A percentile compares a stretch with the other conserved stretches of the same genome.
These are phyloP conservation scores for Moricandia arvensis DNA, from an alignment of 345 rosid genomes.

Conservation along the genomic window DNA sequence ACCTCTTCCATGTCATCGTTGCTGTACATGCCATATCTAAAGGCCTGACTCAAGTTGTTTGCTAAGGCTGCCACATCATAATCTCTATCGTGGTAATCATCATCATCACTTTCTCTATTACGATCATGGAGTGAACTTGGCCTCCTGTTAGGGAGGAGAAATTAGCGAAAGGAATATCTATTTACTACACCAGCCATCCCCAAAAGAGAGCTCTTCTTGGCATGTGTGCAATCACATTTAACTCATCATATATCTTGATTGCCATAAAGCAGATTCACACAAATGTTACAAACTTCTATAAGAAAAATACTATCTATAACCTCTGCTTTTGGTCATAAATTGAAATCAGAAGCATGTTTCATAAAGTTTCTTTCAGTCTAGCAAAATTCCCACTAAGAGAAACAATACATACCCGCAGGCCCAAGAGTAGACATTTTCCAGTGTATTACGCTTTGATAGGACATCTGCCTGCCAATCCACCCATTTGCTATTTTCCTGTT, in stretches of 20 bases:
- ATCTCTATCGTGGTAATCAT: constrained; percentile 92
- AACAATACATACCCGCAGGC: constrained; percentile 73
- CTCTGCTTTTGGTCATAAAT: constrained; percentile 2
- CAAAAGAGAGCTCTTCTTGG: constrained; percentile 12
- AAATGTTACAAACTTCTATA: not conserved
- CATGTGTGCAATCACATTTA: constrained; percentile 11
- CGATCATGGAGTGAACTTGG: constrained; percentile 85
- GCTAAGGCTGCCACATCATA: constrained; percentile 94
- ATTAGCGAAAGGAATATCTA: not conserved
- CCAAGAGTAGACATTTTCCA: constrained; percentile 88
- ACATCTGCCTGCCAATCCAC: constrained; percentile 69
- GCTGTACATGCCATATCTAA: constrained; percentile 80
- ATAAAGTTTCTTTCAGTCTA: not conserved
- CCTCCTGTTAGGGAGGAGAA: constrained; percentile 58
- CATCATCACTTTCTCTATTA: constrained; percentile 85
- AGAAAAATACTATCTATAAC: constrained; percentile 3
- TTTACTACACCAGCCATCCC: constrained; percentile 14
- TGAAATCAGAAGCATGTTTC: not conserved
- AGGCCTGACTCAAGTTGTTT: constrained; percentile 89
- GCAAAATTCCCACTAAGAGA: not conserved
- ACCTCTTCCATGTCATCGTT: constrained; percentile 87
- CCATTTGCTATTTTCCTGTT: constrained; percentile 74
- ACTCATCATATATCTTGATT: constrained; percentile 11
- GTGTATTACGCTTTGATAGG: constrained; percentile 68
- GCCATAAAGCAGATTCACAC: constrained; percentile 9